A percentile compares a stretch with the other conserved stretches of the same genome.
Conservation (phyloP, 2,329 filamentous ascomycete species). For the Aspergillus spinulosporus region DNA sequence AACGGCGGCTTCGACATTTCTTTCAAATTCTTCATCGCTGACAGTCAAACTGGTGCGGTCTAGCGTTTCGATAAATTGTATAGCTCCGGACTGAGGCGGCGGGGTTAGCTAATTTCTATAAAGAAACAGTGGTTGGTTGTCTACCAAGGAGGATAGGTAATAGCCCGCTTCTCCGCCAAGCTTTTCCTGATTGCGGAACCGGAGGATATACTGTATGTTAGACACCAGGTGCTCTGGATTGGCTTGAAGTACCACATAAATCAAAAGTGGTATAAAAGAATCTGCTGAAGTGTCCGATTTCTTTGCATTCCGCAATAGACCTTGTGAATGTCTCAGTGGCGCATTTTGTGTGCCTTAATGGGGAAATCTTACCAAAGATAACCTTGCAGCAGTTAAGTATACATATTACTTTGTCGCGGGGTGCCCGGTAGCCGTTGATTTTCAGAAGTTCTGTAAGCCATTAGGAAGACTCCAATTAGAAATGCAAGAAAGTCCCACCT, state of each 20-base stretch:
- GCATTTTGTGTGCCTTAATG: background rate
- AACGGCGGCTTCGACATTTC: conserved; percentile 93
- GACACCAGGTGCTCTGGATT: conserved; percentile 95
- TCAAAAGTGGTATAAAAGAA: conserved; percentile 90
- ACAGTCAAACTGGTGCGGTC: conserved; percentile 93
- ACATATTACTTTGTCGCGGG: conserved; percentile 96
- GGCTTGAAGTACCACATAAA: conserved; percentile 91
- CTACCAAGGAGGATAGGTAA: conserved; percentile 87
- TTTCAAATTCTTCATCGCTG: conserved; percentile 90
- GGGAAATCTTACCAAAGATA: conserved; percentile 73
- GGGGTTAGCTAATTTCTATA: background rate
- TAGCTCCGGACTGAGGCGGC: conserved; percentile 61
- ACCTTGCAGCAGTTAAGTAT: conserved; percentile 99
- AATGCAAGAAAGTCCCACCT: conserved; percentile 51
- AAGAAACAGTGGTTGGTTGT: conserved; percentile 23
- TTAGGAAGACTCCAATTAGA: conserved; percentile 22
- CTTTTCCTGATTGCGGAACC: conserved; percentile 97
- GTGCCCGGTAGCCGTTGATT: conserved; percentile 95
- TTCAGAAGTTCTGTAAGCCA: conserved; percentile 75
- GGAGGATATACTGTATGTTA: conserved; percentile 95
- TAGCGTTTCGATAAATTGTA: conserved; percentile 95
- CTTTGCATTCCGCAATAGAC: conserved; percentile 86
- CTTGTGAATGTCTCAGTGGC: conserved; percentile 32
- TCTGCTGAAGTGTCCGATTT: conserved; percentile 87
- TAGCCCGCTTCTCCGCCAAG: conserved; percentile 94